Conservation (phyloP, 371 early-diverging fungal species). For the Chytridiales sp. region DNA sequence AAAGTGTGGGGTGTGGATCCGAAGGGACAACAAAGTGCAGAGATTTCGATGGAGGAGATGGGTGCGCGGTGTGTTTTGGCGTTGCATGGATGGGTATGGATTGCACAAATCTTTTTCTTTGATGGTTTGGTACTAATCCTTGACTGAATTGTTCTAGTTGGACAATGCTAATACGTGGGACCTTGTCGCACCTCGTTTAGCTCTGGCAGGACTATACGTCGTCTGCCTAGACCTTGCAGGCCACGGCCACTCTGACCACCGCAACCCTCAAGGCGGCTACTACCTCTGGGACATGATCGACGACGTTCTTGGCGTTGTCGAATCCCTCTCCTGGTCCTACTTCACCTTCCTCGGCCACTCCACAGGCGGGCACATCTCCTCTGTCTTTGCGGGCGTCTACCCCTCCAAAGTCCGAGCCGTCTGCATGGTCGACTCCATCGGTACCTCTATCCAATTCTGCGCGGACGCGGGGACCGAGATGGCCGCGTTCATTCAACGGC, state of each 20-base stretch:
- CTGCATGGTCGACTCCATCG: conserved; percentile 25
- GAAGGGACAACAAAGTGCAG: background rate
- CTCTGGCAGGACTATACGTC: conserved; percentile 13
- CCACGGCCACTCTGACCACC: conserved; percentile 27
- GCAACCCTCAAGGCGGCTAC: conserved; percentile 17
- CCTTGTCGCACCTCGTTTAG: conserved; percentile 21
- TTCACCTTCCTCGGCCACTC: conserved; percentile 25
- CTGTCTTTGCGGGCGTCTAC: conserved; percentile 24
- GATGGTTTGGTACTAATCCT: background rate
- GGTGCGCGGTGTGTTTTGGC: conserved; percentile 6
- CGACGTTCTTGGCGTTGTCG: conserved; percentile 19
- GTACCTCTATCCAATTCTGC: conserved; percentile 21
- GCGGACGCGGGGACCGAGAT: conserved; percentile 12
- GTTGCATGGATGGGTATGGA: conserved; percentile 13
- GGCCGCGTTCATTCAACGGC: conserved; percentile 17
- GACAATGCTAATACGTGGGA: conserved; percentile 34
- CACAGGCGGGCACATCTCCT: conserved; percentile 27
- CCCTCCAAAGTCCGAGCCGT: conserved; percentile 15
- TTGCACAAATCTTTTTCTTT: background rate
- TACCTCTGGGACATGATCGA: conserved; percentile 34
- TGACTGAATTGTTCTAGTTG: conserved; percentile 8
- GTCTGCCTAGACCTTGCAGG: conserved; percentile 28
- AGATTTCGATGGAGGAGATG: too few species aligned
- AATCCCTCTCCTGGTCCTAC: conserved; percentile 11
- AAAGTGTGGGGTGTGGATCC: conserved; percentile 11